Evolutionary conservation across 768 basidiomycete genomes (phyloP), one percentile per base, ranked within the genome.

Genomic region (Paxillus ammoniavirescens): DNA sequence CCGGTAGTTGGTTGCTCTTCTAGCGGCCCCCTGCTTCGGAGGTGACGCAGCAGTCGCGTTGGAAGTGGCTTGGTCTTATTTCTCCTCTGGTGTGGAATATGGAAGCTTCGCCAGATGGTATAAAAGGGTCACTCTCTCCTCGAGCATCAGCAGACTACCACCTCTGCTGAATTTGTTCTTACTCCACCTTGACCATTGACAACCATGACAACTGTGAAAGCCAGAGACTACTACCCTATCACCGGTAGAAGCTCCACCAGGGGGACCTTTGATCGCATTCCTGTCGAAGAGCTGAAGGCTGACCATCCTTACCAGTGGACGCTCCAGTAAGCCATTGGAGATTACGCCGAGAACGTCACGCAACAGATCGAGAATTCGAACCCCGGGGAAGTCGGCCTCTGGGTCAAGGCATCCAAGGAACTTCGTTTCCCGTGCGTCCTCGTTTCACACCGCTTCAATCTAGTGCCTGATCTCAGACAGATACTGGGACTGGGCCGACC

Each of bases 401-500:
- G 61, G 65, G 47, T 58, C 26, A 14, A 40, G 4, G 57, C 58
- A 21, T 63, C 67, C 12, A 57, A 63, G 35, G 45, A 65, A 36
- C 50, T 68, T 33, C 59, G 66, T 5, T 69, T 69, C 43, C 68
- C 68, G 66, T 63, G n/a, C 15, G 66, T 57, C 35, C 17, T 18
- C 21, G 31, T 15, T 21, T 43, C 37, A 9, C 18, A 5, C 4
- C 17, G 33, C n/a, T 17, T 17, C 35, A n/a, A 18, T n/a, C 9
- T 31, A 37, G 10, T 44, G 43, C 15, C 35, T 54, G 43, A 55
- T 42, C 35, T 18, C 44, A 5, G 18, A 10, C 46, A 68, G 63
- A 33, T 67, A 61, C 47, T 68, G 67, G 65, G 65, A 69, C 49
- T 69, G 67, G 66, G 67, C 59, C 1, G 66, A 57, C 23, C 58